These are phyloP conservation scores for Hypoxylon cercidicola DNA, from an alignment of 495 filamentous ascomycete genomes.

Conservation along the genomic window DNA sequence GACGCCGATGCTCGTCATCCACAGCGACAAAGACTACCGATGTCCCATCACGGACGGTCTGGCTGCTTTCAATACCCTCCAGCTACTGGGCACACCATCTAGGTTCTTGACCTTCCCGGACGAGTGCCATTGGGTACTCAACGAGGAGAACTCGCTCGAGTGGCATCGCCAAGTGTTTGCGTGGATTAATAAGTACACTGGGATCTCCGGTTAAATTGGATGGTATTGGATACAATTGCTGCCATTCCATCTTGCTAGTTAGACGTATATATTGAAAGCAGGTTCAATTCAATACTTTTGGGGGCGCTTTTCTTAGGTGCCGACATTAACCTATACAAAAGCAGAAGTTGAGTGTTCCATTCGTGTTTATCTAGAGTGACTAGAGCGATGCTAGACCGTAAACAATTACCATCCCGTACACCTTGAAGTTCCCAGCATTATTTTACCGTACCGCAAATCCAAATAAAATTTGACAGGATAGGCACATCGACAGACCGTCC, in stretches of 20 bases:
- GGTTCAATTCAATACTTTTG: too few relatives aligned
- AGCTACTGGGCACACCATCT: slow-evolving; percentile 67
- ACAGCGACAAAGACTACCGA: slow-evolving; percentile 77
- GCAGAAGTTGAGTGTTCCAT: too few relatives aligned
- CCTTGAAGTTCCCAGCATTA: too few relatives aligned
- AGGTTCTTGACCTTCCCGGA: slow-evolving; percentile 66
- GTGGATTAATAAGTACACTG: slow-evolving; percentile 62
- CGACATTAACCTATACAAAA: too few relatives aligned
- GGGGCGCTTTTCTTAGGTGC: too few relatives aligned
- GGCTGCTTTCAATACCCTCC: slow-evolving; percentile 78
- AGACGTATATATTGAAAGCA: background rate
- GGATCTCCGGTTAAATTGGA: background rate
- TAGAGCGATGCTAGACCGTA: too few relatives aligned
- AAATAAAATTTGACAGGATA: too few relatives aligned
- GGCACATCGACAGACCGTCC: too few relatives aligned
- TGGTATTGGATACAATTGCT: background rate
- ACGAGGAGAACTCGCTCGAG: slow-evolving; percentile 73
- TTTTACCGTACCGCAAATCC: too few relatives aligned
- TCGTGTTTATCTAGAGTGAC: too few relatives aligned
- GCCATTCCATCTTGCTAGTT: background rate
- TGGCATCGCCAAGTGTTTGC: slow-evolving; percentile 76
- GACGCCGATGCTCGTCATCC: slow-evolving; percentile 44
- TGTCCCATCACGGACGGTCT: slow-evolving; percentile 75
- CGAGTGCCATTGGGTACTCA: slow-evolving; percentile 70
- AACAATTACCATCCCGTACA: too few relatives aligned